These are phyloP conservation scores for Lachnellula occidentalis DNA, from an alignment of 2,329 filamentous ascomycete genomes.

Conservation along the genomic window DNA sequence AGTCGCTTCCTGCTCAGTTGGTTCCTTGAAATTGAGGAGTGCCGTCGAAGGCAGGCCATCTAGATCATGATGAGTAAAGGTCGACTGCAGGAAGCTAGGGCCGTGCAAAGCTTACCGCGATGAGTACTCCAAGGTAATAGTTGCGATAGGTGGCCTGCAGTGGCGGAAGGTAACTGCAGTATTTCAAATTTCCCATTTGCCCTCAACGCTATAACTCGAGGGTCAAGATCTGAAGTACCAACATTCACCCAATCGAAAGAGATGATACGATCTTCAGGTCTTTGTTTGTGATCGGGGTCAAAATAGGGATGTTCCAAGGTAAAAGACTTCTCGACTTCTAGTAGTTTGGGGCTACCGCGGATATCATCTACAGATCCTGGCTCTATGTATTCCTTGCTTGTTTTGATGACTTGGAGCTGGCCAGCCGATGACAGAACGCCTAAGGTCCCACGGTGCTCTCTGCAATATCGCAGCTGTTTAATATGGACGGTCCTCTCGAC, in stretches of 20 bases:
- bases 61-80: constrained; percentile 30
- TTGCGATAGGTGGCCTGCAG: constrained; percentile 53
- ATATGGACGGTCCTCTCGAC: constrained; percentile 51
- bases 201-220: constrained; percentile 54
- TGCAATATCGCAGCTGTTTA: constrained; percentile 56
- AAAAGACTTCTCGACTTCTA: constrained; percentile 54
- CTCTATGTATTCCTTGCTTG: constrained; percentile 47
- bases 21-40: constrained; percentile 51
- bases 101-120: constrained; percentile 31
- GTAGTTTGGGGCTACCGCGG: constrained; percentile 50
- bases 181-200: constrained; percentile 58
- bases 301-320: constrained; percentile 57
- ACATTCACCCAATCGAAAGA: constrained; percentile 65
- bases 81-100: background rate
- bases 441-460: constrained; percentile 55
- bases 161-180: constrained; percentile 54
- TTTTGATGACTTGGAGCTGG: constrained; percentile 57
- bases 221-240: constrained; percentile 48
- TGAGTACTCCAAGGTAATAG: constrained; percentile 56
- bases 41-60: constrained; percentile 48
- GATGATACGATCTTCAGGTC: constrained; percentile 49
- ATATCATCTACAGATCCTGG: constrained; percentile 39
- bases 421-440: constrained; percentile 58
- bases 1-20: constrained; percentile 46
- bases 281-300: constrained; percentile 43